These are phyloP conservation scores for Beauveria caledonica DNA, from an alignment of 2,329 filamentous ascomycete species.

Conservation along the genomic window DNA sequence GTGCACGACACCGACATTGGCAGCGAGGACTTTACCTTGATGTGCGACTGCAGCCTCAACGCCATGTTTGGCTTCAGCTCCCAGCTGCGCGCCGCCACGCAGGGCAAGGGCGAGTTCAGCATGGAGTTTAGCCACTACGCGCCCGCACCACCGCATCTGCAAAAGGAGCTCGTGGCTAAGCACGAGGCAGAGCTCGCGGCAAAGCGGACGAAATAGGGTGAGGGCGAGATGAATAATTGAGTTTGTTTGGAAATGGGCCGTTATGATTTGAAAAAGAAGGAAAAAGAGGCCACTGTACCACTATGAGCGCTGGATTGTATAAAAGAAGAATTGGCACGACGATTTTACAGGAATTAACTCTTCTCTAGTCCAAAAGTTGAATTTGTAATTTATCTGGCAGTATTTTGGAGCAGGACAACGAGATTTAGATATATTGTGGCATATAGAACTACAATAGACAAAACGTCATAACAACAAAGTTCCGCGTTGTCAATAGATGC, in stretches of 20 bases:
- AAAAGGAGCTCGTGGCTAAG: conserved; percentile 56
- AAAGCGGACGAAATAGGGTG: conserved; percentile 44
- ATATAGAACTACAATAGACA: conserved; percentile 7
- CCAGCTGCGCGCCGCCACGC: conserved; percentile 83
- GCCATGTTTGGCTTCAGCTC: conserved; percentile 97
- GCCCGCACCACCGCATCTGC: conserved; percentile 76
- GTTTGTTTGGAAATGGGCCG: not conserved
- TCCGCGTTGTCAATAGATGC: conserved; percentile 42
- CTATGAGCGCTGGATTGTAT: conserved; percentile 1
- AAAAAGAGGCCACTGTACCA: not conserved
- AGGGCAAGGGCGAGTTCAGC: conserved; percentile 96
- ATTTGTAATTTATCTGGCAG: conserved; percentile 1
- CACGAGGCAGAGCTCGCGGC: conserved; percentile 50
- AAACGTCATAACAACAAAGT: not conserved
- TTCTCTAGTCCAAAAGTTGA: conserved; percentile 5
- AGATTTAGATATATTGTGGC: conserved; percentile 1
- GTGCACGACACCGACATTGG: conserved; percentile 96
- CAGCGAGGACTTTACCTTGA: conserved; percentile 85
- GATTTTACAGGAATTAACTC: conserved; percentile 8
- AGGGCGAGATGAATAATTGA: not conserved
- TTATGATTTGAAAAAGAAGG: too few species aligned
- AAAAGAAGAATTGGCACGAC: not conserved
- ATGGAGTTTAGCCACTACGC: conserved; percentile 99
- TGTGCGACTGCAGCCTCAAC: conserved; percentile 88
- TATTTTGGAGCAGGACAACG: not conserved